Conservation (phyloP, 192 early-diverging fungal genomes). For the Pilobolus umbonatus region DNA sequence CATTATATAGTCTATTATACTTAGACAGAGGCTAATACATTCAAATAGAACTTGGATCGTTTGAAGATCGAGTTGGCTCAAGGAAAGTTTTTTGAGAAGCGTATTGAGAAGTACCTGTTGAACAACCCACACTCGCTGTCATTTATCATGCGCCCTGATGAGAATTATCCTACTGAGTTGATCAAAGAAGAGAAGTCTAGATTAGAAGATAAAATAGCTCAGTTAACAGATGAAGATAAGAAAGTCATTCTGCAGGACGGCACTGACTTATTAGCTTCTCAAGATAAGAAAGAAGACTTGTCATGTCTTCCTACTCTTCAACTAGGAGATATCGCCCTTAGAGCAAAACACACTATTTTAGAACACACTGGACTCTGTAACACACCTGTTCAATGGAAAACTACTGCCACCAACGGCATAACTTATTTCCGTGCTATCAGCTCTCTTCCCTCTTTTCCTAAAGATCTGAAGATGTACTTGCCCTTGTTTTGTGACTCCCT, state of each 20-base stretch:
- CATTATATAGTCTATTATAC: not conserved
- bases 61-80: constrained; percentile 55
- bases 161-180: constrained; percentile 55
- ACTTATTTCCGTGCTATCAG: constrained; percentile 82
- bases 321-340: constrained; percentile 68
- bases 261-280: constrained; percentile 57
- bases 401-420: constrained; percentile 84
- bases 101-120: constrained; percentile 75
- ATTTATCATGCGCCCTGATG: constrained; percentile 80
- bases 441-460: constrained; percentile 46
- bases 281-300: constrained; percentile 74
- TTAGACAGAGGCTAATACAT: not conserved
- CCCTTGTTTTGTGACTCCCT: constrained; percentile 73
- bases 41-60: constrained; percentile 57
- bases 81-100: constrained; percentile 67
- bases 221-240: constrained; percentile 59
- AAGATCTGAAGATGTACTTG: constrained; percentile 64
- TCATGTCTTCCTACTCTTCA: constrained; percentile 78
- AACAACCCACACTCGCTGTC: constrained; percentile 73
- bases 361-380: constrained; percentile 42
- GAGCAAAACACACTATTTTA: constrained; percentile 55
- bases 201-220: constrained; percentile 55
- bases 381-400: constrained; percentile 68
- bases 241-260: constrained; percentile 62
- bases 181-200: constrained; percentile 59